Evolutionary conservation across 768 basidiomycete genomes (phyloP), one percentile per base, ranked within the genome.

Genomic region (Collybia nuda): DNA sequence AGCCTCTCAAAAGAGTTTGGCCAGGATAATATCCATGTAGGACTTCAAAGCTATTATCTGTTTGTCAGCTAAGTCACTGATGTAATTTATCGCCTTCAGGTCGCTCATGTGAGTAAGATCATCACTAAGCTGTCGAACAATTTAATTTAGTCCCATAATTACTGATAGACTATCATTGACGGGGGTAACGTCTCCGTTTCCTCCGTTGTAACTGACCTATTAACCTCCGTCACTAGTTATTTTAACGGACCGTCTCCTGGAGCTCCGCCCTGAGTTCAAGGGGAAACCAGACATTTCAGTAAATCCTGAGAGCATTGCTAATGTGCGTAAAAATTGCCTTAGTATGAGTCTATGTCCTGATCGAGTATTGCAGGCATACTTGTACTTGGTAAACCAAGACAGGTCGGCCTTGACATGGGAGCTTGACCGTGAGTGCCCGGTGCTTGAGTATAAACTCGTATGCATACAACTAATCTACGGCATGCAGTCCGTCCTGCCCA

Each of bases 391-490:
- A 6, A 77, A 81, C 44, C 89, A 90, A 67, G 85, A 87, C 46
- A 75, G 80, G 23, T 85, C 85, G 36, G 78, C 85, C 5, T 87
- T 80, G 85, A 84, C 86, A 7, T 91, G 87, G 86, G 88, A 90
- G 61, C 73, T 91, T 23, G 88, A 90, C 55, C 70, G 88, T 89
- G 60, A 71, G 86, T 69, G 2, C 3, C n/a, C 8, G 18, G 21
- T 44, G 17, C 19, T 39, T 39, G 11, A 21, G 38, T 24, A 6
- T 28, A 3, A 14, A 19, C 21, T 47, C 18, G 15, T 17, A 1
- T 17, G 28, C 32, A 14, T 32, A 54, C 6, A 37, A 29, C n/a
- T 18, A 35, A 19, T 44, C 18, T 14, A 14, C 14, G 18, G 21
- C 37, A 36, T 38, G 5, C 48, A 73, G 75, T 78, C 12, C 74